Evolutionary conservation across 2,329 filamentous ascomycete genomes (phyloP).

Genomic region (Blastomyces percursus): DNA sequence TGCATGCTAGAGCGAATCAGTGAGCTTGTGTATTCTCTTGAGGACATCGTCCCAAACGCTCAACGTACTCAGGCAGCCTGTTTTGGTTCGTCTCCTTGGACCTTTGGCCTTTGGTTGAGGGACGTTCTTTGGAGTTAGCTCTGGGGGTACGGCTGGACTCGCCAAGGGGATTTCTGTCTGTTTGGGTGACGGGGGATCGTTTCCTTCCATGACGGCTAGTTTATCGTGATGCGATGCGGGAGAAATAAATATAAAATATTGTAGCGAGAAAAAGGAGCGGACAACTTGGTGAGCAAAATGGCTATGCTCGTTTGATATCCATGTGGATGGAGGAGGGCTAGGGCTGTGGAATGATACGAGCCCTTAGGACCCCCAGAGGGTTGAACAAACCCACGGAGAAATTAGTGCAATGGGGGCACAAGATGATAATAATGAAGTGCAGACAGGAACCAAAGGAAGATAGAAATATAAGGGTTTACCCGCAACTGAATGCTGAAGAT

Average conservation of each 20-base stretch:
- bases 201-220: background rate
- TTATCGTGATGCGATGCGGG: background rate
- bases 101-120: conserved; percentile 18
- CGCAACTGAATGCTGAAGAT: background rate
- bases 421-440: background rate
- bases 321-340: background rate
- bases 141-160: conserved; percentile 1
- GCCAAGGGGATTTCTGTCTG: background rate
- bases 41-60: background rate
- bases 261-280: background rate
- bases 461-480: background rate
- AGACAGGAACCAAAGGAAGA: background rate
- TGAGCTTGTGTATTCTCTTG: conserved; percentile 4
- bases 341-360: background rate
- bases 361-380: background rate
- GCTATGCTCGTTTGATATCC: background rate
- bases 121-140: conserved; percentile 15
- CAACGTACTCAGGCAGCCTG: conserved; percentile 72
- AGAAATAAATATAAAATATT: background rate
- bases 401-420: background rate
- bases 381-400: background rate
- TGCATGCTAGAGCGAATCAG: conserved; percentile 53
- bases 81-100: conserved; percentile 68
- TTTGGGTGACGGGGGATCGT: background rate
- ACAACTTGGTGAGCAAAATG: background rate